These are phyloP conservation scores for Rauvolfia tetraphylla DNA, from an alignment of 257 asterid genomes.

Conservation along the genomic window DNA sequence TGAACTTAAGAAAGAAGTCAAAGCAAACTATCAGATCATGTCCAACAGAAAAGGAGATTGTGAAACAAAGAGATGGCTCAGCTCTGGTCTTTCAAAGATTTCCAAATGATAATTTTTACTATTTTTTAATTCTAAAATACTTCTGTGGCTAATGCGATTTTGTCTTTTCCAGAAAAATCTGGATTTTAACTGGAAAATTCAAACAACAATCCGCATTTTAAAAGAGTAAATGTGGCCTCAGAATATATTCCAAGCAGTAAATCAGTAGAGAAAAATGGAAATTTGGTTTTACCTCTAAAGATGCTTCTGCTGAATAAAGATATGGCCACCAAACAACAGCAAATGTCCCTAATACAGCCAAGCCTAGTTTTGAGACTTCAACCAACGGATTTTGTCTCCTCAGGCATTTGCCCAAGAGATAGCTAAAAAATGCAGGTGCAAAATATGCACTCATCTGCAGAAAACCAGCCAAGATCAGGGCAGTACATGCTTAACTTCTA, in stretches of 20 bases:
- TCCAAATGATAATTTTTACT: background rate
- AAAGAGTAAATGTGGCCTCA: conserved; percentile 1
- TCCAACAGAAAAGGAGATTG: background rate
- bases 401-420: conserved; percentile 86
- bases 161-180: background rate
- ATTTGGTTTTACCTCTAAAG: conserved; percentile 55
- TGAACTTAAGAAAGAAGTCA: background rate
- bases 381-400: conserved; percentile 55
- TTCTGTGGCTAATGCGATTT: background rate
- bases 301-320: conserved; percentile 64
- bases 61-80: background rate
- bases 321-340: conserved; percentile 89
- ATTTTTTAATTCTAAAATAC: background rate
- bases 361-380: conserved; percentile 66
- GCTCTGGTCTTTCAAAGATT: background rate
- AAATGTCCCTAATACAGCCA: conserved; percentile 82
- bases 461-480: conserved; percentile 3
- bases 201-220: background rate
- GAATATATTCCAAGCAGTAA: background rate
- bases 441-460: conserved; percentile 91
- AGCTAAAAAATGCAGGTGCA: conserved; percentile 90
- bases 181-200: background rate
- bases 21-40: background rate
- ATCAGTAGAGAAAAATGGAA: conserved; percentile 10
- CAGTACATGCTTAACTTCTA: background rate